A percentile compares a stretch with the other conserved stretches of the same genome.
Evolutionary conservation across 2,329 filamentous ascomycete species (phyloP).

Genomic region (Sporothrix brunneoviolacea): DNA sequence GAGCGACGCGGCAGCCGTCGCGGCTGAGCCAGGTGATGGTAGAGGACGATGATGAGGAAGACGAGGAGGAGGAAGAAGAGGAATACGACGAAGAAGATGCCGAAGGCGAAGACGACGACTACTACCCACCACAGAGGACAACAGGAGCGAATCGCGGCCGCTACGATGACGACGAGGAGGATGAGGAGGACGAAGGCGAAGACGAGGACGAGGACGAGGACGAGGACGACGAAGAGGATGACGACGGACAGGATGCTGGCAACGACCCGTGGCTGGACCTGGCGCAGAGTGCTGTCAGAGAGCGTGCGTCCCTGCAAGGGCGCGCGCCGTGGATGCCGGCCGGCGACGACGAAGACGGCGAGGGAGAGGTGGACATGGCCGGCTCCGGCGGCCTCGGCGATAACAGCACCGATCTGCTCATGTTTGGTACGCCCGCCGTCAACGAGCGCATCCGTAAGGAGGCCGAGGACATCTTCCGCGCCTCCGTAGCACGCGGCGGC

Average conservation of each 20-base stretch:
- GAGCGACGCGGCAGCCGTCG: conserved; percentile 36
- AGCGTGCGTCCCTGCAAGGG: background rate
- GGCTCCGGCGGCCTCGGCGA: conserved; percentile 11
- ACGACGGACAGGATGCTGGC: conserved; percentile 10
- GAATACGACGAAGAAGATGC: conserved; percentile 34
- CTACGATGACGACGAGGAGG: conserved; percentile 38
- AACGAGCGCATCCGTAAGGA: conserved; percentile 44
- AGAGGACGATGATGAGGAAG: conserved; percentile 32
- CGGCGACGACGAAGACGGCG: background rate
- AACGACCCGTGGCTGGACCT: conserved; percentile 19
- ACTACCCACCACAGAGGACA: background rate
- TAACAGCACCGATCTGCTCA: conserved; percentile 40
- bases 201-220: conserved; percentile 30
- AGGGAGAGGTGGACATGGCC: conserved; percentile 30
- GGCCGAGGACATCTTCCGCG: conserved; percentile 49
- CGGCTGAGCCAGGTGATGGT: conserved; percentile 41
- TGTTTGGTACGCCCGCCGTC: conserved; percentile 49
- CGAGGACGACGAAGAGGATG: conserved; percentile 30
- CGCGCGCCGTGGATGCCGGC: conserved; percentile 16
- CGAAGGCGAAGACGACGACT: conserved; percentile 34
- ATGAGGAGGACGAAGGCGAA: conserved; percentile 33
- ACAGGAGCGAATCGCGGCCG: conserved; percentile 23
- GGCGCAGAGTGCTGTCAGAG: conserved; percentile 5
- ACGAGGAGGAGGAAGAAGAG: conserved; percentile 33
- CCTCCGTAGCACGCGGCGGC: conserved; percentile 41